phyloP scores from a whole-genome alignment of 805 yeast species.

The Kazachstania viticola region DNA sequence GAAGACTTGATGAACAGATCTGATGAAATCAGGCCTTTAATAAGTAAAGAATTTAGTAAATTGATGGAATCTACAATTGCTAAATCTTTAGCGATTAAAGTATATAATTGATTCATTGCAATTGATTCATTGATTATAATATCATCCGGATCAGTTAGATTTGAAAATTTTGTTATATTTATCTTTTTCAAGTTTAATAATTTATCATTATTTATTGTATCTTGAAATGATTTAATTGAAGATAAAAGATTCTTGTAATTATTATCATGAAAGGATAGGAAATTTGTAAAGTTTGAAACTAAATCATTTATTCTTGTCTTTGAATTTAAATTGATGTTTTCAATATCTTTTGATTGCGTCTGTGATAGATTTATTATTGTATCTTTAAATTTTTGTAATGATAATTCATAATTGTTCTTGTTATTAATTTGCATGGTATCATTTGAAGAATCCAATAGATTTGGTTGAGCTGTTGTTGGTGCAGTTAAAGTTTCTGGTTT shows the following conservation, averaged over 20 bases:
- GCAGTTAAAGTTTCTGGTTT: conserved; percentile 1
- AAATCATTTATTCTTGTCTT: no score
- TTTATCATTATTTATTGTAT: no score
- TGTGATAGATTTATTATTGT: background rate
- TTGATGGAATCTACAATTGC: conserved; percentile 62
- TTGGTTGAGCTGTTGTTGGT: background rate
- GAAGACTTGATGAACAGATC: conserved; percentile 28
- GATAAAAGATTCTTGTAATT: no score
- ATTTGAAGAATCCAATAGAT: background rate
- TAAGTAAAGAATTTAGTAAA: conserved; percentile 29
- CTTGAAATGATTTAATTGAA: no score
- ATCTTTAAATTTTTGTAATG: background rate
- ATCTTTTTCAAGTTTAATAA: no score
- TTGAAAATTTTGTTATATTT: no score
- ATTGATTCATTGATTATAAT: conserved; percentile 39
- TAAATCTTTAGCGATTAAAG: conserved; percentile 47
- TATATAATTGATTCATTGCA: conserved; percentile 40
- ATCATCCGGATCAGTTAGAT: no score
- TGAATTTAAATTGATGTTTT: background rate
- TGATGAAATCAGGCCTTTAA: conserved; percentile 10
- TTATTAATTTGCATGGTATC: background rate
- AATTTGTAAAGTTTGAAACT: no score
- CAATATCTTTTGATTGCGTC: background rate
- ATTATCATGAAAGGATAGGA: no score
- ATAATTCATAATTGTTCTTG: no score